Evolutionary conservation across 805 yeast genomes (phyloP), one percentile per base, ranked within the genome.

Genomic region (Lipomyces yamadae): DNA sequence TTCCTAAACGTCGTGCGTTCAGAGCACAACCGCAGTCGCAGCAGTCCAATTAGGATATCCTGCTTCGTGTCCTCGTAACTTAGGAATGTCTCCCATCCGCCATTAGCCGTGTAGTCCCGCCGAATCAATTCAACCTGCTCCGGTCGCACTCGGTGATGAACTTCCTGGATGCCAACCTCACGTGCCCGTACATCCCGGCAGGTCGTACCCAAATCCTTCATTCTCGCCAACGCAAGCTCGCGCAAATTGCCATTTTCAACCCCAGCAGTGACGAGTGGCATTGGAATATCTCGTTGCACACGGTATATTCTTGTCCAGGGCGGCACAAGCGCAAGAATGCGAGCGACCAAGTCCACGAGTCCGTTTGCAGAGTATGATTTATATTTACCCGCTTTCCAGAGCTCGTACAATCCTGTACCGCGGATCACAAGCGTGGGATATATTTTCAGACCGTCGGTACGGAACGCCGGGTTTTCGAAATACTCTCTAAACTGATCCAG

Each of bases 231-330:
- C 0, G 99, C 98, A 72, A 95, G 82, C 78, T 95, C 99, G 76
- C 99, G 84, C 75, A 95, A 83, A 75, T 95, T 95, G 74, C 99
- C 99, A 78, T 95, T 95, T 74, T 95, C 99, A 54, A 95, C 99
- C 74, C 99, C 99, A 0, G 97, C 90, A 0, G 97, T 90, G 55
- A 95, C 99, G 72, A 95, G 82, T 0, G 99, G 99, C 99, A 95
- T 95, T 24, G 99, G 99, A 65, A 95, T 95, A 83, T 95, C 99
- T 82, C 99, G 86, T 80, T 95, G 99, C 30, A 95, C 99, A 78
- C 99, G 88, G 78, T 95, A 95, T 73, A 95, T 95, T 80, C 99
- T 88, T 2, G 99, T 95, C 99, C 99, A 95, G 2, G 99, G 99
- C 33, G 99, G 99, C 4, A 95, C 98, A 66, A 95, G 82, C 0